Evolutionary conservation across 495 filamentous ascomycete genomes (phyloP).

Genomic region (Penicillium waksmanii): DNA sequence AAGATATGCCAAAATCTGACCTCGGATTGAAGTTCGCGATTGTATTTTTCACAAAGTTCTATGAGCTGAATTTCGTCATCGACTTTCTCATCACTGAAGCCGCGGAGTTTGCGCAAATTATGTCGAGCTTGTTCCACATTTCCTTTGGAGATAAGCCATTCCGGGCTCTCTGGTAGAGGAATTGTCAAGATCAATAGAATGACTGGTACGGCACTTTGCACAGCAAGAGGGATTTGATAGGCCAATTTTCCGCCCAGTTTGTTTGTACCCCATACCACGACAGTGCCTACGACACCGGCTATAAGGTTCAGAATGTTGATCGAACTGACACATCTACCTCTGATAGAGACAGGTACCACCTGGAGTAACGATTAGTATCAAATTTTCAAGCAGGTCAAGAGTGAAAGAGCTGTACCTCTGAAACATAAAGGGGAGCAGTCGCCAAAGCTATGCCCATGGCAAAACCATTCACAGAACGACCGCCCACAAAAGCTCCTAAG

Average conservation of each 20-base stretch:
- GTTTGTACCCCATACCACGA: constrained; percentile 37
- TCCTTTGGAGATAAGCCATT: constrained; percentile 65
- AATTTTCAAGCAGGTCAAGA: not conserved
- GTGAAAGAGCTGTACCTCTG: constrained; percentile 27
- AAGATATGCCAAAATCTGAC: constrained; percentile 45
- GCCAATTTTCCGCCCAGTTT: constrained; percentile 27
- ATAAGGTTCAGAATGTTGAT: constrained; percentile 42
- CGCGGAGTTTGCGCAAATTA: constrained; percentile 41
- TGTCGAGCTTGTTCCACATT: constrained; percentile 34
- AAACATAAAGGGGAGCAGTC: constrained; percentile 43
- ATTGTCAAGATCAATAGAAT: constrained; percentile 34
- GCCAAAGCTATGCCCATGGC: constrained; percentile 40
- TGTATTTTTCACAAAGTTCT: constrained; percentile 31
- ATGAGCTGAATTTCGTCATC: constrained; percentile 40
- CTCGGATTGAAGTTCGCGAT: constrained; percentile 30
- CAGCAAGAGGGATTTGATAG: constrained; percentile 39
- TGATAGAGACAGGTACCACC: constrained; percentile 37
- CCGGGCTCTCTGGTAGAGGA: constrained; percentile 60
- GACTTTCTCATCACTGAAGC: constrained; percentile 34
- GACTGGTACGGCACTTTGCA: constrained; percentile 38
- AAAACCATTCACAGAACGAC: constrained; percentile 37
- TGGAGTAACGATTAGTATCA: constrained; percentile 1
- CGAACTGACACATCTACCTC: constrained; percentile 40
- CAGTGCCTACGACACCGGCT: constrained; percentile 39
- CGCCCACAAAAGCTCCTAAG: constrained; percentile 38